These are phyloP conservation scores for Rhodotorula glutinis DNA, from an alignment of 1,284 basidiomycete genomes.

Conservation along the genomic window DNA sequence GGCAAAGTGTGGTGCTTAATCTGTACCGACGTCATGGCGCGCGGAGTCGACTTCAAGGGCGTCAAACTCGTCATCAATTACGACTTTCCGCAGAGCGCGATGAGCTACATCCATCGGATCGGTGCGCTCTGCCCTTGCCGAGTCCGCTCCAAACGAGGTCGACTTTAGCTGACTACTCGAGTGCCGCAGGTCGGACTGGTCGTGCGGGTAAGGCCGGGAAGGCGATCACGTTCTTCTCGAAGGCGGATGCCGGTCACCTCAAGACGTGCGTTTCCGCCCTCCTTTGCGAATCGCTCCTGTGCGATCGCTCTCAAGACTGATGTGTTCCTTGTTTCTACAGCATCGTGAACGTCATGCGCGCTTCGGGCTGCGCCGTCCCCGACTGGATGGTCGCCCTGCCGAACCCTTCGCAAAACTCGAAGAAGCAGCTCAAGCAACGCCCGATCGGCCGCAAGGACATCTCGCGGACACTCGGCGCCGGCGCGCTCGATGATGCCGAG, in stretches of 20 bases:
- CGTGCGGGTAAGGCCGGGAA: slow-evolving; percentile 86
- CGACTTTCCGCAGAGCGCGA: slow-evolving; percentile 88
- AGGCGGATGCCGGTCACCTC: slow-evolving; percentile 85
- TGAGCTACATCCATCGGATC: slow-evolving; percentile 93
- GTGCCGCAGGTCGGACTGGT: slow-evolving; percentile 72
- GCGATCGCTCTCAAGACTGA: too few relatives aligned
- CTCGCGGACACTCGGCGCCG: slow-evolving; percentile 28
- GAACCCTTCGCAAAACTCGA: slow-evolving; percentile 66
- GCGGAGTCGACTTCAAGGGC: slow-evolving; percentile 97
- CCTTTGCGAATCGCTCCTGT: background rate
- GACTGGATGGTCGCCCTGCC: slow-evolving; percentile 80
- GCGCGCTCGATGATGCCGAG: slow-evolving; percentile 4
- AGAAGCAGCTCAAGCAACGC: slow-evolving; percentile 72
- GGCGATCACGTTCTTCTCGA: slow-evolving; percentile 92
- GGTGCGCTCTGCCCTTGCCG: slow-evolving; percentile 53
- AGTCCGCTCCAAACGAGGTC: background rate
- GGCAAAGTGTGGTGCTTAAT: slow-evolving; percentile 90
- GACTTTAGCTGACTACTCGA: slow-evolving; percentile 27
- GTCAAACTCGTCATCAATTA: slow-evolving; percentile 86
- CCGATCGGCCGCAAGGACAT: slow-evolving; percentile 62
- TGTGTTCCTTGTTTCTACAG: slow-evolving; percentile 54
- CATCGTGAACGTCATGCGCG: slow-evolving; percentile 89
- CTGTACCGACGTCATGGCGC: slow-evolving; percentile 89
- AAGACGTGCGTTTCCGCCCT: slow-evolving; percentile 65
- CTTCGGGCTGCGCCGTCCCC: slow-evolving; percentile 82